These are phyloP conservation scores for Eucommia ulmoides DNA, from an alignment of 257 asterid species.

Conservation along the genomic window DNA sequence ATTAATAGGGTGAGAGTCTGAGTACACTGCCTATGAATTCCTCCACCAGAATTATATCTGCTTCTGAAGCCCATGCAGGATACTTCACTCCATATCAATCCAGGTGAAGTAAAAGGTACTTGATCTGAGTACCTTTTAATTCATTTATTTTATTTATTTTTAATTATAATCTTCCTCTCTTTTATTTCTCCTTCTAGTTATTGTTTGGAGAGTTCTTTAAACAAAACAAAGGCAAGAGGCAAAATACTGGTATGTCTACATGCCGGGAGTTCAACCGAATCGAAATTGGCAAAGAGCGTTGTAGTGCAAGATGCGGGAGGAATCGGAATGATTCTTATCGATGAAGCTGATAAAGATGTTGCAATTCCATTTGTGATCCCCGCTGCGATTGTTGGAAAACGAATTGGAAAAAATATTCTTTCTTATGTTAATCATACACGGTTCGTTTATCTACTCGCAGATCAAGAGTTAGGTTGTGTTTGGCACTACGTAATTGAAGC, in stretches of 20 bases:
- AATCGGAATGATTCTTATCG: slow-evolving; percentile 82
- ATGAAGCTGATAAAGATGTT: slow-evolving; percentile 63
- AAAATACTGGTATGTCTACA: slow-evolving; percentile 80
- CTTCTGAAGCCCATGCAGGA: slow-evolving; percentile 75
- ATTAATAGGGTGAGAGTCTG: slow-evolving; percentile 71
- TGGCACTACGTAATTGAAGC: too few relatives aligned
- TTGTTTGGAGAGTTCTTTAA: slow-evolving; percentile 92
- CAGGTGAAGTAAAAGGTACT: slow-evolving; percentile 98
- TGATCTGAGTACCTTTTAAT: slow-evolving; percentile 20
- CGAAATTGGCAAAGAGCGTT: slow-evolving; percentile 61
- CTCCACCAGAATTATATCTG: slow-evolving; percentile 45
- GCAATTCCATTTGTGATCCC: slow-evolving; percentile 86
- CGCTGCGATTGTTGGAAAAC: slow-evolving; percentile 68
- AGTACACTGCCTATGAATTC: slow-evolving; percentile 36
- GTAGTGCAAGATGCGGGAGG: slow-evolving; percentile 83
- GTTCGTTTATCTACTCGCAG: slow-evolving; percentile 21
- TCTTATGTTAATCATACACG: slow-evolving; percentile 56
- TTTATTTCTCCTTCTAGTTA: slow-evolving; percentile 33
- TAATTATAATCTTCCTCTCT: too few relatives aligned
- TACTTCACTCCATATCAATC: slow-evolving; percentile 96
- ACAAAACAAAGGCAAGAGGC: slow-evolving; percentile 54
- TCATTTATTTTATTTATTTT: slow-evolving; percentile 6
- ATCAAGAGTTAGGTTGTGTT: too few relatives aligned
- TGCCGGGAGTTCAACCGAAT: slow-evolving; percentile 78
- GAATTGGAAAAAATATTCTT: slow-evolving; percentile 44